Evolutionary conservation across 805 yeast genomes (phyloP).

Genomic region (Spathaspora sp.): DNA sequence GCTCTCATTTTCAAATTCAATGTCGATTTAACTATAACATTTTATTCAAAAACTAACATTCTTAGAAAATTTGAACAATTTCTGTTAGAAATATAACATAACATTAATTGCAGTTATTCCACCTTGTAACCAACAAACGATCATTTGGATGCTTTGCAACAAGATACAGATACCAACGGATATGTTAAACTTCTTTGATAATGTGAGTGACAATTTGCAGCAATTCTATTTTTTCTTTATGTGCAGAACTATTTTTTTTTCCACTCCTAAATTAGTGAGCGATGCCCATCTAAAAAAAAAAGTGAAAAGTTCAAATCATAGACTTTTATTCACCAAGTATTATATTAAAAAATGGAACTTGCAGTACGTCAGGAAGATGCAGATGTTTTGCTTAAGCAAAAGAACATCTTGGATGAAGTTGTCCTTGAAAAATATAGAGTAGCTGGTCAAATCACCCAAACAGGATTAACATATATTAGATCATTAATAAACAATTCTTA

Average conservation of each 20-base stretch:
- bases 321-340: neutral
- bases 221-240: neutral
- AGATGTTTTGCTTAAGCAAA: slow-evolving; percentile 65
- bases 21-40: too few species aligned
- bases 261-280: neutral
- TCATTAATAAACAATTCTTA: slow-evolving; percentile 70
- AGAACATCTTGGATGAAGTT: slow-evolving; percentile 58
- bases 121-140: too few species aligned
- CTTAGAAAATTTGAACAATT: too few species aligned
- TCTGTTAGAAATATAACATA: too few species aligned
- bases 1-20: too few species aligned
- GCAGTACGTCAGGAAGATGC: slow-evolving; percentile 75
- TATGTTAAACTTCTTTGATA: too few species aligned
- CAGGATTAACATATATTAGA: slow-evolving; percentile 65
- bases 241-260: neutral
- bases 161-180: neutral
- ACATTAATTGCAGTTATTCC: too few species aligned
- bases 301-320: neutral
- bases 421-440: slow-evolving; percentile 79
- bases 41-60: too few species aligned
- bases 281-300: neutral
- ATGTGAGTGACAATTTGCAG: neutral
- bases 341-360: slow-evolving; percentile 51
- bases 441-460: slow-evolving; percentile 87
- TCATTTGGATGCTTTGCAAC: neutral